Conservation (phyloP, 768 basidiomycete genomes). For the Pulveroboletus ravenelii region DNA sequence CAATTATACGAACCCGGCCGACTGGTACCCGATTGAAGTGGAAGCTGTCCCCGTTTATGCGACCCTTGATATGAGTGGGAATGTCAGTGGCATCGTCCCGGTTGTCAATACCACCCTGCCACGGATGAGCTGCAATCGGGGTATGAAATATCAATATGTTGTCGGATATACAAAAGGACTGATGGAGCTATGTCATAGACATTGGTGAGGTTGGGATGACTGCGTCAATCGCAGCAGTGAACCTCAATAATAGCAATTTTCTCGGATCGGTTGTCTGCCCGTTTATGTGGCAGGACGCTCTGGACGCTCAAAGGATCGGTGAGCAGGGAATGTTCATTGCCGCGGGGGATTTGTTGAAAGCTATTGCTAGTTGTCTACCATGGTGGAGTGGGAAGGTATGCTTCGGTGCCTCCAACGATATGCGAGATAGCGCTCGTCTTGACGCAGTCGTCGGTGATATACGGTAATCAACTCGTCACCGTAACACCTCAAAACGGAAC, state of each 20-base stretch:
- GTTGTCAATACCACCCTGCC: neutral
- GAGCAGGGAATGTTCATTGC: neutral
- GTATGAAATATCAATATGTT: neutral
- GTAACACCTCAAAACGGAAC: neutral
- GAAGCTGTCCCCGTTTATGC: neutral
- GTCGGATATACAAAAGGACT: no score
- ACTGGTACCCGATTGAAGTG: neutral
- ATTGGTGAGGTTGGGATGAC: neutral
- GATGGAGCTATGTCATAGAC: neutral
- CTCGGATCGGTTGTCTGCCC: constrained; percentile 1
- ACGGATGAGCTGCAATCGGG: neutral
- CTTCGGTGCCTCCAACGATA: neutral
- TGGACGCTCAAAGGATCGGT: neutral
- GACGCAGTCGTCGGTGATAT: neutral
- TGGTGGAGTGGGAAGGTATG: neutral
- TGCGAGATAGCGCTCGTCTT: constrained; percentile 3
- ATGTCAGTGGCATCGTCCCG: neutral
- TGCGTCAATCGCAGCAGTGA: neutral
- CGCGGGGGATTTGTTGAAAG: neutral
- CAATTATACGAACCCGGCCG: neutral
- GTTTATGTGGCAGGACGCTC: neutral
- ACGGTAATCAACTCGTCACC: neutral
- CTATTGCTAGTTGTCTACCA: neutral
- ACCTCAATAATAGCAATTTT: neutral
- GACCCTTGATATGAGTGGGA: neutral